Percentiles rank a stretch among this genome's conserved stretches.
These are phyloP conservation scores for Davidsoniella australis DNA, from an alignment of 2,329 filamentous ascomycete species.

Conservation along the genomic window DNA sequence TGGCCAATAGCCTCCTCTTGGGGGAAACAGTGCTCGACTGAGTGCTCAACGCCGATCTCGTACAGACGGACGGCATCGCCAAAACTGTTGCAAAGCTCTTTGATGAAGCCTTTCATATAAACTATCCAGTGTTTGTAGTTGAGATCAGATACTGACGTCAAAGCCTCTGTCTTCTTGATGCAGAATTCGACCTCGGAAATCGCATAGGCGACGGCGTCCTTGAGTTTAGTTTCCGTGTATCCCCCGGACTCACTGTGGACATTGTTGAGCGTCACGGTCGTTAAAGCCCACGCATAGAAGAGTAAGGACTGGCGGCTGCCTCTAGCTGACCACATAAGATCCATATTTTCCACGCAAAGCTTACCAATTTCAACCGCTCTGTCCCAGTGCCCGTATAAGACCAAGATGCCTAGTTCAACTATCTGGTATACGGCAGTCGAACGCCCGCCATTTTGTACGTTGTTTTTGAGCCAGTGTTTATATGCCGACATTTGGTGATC, in stretches of 20 bases:
- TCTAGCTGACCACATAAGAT: slow-evolving; percentile 40
- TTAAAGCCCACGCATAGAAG: slow-evolving; percentile 42
- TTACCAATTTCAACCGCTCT: slow-evolving; percentile 40
- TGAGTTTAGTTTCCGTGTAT: slow-evolving; percentile 2
- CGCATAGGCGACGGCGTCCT: slow-evolving; percentile 28
- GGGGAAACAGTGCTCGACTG: slow-evolving; percentile 45
- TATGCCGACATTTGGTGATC: slow-evolving; percentile 42
- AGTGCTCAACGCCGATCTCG: slow-evolving; percentile 56
- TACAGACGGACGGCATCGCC: slow-evolving; percentile 45
- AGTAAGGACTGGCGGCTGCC: slow-evolving; percentile 40
- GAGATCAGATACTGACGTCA: slow-evolving; percentile 42
- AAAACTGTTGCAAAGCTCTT: slow-evolving; percentile 41
- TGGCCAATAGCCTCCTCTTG: slow-evolving; percentile 60
- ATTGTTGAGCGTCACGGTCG: slow-evolving; percentile 32
- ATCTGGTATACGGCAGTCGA: slow-evolving; percentile 53
- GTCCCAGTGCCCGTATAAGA: slow-evolving; percentile 45
- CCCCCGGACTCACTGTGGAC: slow-evolving; percentile 28
- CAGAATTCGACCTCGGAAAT: slow-evolving; percentile 36
- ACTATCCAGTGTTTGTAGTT: slow-evolving; percentile 58
- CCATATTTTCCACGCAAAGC: slow-evolving; percentile 28
- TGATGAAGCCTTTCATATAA: slow-evolving; percentile 50
- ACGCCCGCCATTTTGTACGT: slow-evolving; percentile 40
- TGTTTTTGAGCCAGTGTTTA: slow-evolving; percentile 38
- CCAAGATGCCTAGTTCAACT: slow-evolving; percentile 44
- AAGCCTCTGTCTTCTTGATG: slow-evolving; percentile 41